Conservation (phyloP, 345 rosid species). For the Eucalyptus pauciflora region DNA sequence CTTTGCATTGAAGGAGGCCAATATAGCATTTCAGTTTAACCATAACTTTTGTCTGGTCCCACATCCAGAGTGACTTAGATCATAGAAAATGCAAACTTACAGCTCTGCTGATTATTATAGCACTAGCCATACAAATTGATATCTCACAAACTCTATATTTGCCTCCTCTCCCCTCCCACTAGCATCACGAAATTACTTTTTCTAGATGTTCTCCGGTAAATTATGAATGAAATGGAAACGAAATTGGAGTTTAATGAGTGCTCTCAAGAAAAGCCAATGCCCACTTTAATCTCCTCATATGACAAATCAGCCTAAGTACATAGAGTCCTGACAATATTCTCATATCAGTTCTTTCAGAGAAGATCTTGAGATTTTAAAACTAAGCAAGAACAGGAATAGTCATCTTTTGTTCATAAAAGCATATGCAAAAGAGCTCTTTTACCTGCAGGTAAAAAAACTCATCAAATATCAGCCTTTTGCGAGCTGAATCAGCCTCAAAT, state of each 20-base stretch:
- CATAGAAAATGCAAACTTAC: not conserved
- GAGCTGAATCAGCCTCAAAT: constrained; percentile 88
- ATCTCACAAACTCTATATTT: not conserved
- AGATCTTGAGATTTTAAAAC: not conserved
- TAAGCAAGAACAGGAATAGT: not conserved
- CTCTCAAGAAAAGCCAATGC: not conserved
- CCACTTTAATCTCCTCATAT: not conserved
- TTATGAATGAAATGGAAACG: not conserved
- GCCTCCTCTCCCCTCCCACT: not conserved
- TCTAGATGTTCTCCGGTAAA: not conserved
- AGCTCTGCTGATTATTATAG: not conserved
- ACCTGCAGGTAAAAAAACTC: constrained; percentile 98
- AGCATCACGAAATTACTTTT: not conserved
- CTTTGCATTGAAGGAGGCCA: not conserved
- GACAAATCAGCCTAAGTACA: not conserved
- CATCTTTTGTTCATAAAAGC: not conserved
- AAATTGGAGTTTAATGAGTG: not conserved
- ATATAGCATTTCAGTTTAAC: not conserved
- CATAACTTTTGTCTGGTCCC: not conserved
- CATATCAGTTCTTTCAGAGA: not conserved
- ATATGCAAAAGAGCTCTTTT: not conserved
- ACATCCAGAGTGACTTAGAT: not conserved
- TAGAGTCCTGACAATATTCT: not conserved
- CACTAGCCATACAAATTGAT: not conserved
- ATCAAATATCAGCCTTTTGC: constrained; percentile 84